Evolutionary conservation across 2,329 filamentous ascomycete genomes (phyloP).

Genomic region (Ramularia collo-cygni): DNA sequence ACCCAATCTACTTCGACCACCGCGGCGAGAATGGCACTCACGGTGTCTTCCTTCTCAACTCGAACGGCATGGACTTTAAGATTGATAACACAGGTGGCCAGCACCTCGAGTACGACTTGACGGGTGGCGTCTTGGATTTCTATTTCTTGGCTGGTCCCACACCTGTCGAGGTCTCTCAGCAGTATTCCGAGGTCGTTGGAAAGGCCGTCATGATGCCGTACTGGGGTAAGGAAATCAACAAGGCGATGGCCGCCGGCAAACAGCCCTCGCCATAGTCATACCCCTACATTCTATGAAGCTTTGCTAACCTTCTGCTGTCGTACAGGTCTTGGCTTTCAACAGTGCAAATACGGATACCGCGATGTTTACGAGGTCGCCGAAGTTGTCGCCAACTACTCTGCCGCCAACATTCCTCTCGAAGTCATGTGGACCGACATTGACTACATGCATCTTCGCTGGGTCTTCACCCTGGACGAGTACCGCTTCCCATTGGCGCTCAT

Average conservation of each 20-base stretch:
- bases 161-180: constrained; percentile 42
- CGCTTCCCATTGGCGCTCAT: constrained; percentile 57
- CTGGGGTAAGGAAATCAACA: constrained; percentile 30
- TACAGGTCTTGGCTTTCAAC: constrained; percentile 42
- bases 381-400: constrained; percentile 58
- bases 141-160: constrained; percentile 46
- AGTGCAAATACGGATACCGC: constrained; percentile 44
- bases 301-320: too few relatives aligned
- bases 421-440: constrained; percentile 52
- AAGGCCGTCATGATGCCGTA: constrained; percentile 46
- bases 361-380: constrained; percentile 61
- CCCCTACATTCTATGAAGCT: too few relatives aligned
- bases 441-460: constrained; percentile 40
- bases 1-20: constrained; percentile 71
- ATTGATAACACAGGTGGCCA: constrained; percentile 60
- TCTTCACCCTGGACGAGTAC: constrained; percentile 60
- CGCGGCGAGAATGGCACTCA: constrained; percentile 50
- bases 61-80: constrained; percentile 69
- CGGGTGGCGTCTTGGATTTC: constrained; percentile 67
- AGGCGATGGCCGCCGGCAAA: too few relatives aligned
- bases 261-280: too few relatives aligned
- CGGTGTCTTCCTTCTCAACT: constrained; percentile 64
- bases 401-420: constrained; percentile 59
- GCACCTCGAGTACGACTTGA: constrained; percentile 71
- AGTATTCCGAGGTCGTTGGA: constrained; percentile 46